These are phyloP conservation scores for Jatropha multifida DNA, from an alignment of 441 rosid species.

Conservation along the genomic window DNA sequence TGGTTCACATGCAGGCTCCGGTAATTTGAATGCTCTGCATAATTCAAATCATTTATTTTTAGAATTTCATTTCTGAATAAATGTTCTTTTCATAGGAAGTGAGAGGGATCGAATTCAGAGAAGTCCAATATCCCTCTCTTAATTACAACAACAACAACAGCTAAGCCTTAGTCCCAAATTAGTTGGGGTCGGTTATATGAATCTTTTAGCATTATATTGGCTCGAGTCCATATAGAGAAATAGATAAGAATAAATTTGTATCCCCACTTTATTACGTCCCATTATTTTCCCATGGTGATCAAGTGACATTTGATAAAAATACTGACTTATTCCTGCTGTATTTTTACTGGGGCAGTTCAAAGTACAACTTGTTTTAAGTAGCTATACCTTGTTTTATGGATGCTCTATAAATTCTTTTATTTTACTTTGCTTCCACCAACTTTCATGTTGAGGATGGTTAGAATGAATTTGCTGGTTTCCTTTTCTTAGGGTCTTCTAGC, in stretches of 20 bases:
- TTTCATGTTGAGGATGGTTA: not conserved
- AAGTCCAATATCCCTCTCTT: not conserved
- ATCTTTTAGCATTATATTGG: too few relatives aligned
- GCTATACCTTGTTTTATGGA: conserved; percentile 7
- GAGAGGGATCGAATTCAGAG: not conserved
- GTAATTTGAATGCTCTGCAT: not conserved
- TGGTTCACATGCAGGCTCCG: not conserved
- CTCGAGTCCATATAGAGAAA: too few relatives aligned
- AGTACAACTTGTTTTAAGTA: not conserved
- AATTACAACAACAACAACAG: not conserved
- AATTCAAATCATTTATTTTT: not conserved
- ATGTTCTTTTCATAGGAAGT: not conserved
- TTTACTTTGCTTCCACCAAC: not conserved
- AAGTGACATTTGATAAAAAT: too few relatives aligned
- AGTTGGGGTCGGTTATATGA: too few relatives aligned
- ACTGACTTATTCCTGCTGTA: not conserved
- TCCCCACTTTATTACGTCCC: too few relatives aligned
- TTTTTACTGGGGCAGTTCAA: not conserved
- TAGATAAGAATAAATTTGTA: too few relatives aligned
- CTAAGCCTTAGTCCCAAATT: too few relatives aligned
- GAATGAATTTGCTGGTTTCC: not conserved
- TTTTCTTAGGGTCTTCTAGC: not conserved
- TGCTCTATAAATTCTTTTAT: not conserved
- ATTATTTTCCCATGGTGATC: too few relatives aligned
- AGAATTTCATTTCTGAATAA: not conserved